Percentiles rank a stretch among this genome's conserved stretches.
Conservation (phyloP, 2,329 filamentous ascomycete species). For the Zymoseptoria passerinii region DNA sequence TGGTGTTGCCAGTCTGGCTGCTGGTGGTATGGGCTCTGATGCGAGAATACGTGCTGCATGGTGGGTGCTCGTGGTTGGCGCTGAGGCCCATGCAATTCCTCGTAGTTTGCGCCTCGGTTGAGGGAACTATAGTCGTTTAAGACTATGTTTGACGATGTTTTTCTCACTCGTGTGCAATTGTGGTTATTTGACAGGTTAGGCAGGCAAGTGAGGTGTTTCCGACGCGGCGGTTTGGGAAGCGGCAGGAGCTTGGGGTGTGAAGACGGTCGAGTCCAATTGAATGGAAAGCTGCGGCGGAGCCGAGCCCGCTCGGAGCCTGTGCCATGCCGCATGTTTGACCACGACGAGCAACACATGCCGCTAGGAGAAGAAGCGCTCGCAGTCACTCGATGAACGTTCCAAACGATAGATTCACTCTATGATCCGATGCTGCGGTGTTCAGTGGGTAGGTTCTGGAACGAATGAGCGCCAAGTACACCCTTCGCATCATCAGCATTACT, state of each 20-base stretch:
- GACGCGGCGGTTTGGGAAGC: background rate
- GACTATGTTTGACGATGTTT: background rate
- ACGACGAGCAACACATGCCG: too few species aligned
- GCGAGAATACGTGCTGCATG: conserved; percentile 54
- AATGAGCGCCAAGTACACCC: background rate
- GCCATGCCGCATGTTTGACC: too few species aligned
- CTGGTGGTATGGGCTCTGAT: conserved; percentile 54
- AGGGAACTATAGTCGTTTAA: background rate
- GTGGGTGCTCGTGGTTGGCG: conserved; percentile 12
- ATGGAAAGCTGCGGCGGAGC: background rate
- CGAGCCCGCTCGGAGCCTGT: background rate
- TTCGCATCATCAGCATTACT: background rate
- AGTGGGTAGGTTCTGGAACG: too few species aligned
- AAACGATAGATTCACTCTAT: too few species aligned
- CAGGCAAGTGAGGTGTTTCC: background rate
- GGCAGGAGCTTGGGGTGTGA: background rate
- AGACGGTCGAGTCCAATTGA: background rate
- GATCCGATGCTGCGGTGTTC: too few species aligned
- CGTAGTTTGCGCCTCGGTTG: background rate
- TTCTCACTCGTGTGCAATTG: background rate
- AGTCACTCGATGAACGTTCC: too few species aligned
- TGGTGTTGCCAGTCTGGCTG: conserved; percentile 63
- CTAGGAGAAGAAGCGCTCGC: too few species aligned
- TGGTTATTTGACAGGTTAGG: background rate
- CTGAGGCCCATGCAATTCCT: conserved; percentile 12